phyloP scores from a whole-genome alignment of 176 grass and related monocot species.

The Calamus simplicifolius region DNA sequence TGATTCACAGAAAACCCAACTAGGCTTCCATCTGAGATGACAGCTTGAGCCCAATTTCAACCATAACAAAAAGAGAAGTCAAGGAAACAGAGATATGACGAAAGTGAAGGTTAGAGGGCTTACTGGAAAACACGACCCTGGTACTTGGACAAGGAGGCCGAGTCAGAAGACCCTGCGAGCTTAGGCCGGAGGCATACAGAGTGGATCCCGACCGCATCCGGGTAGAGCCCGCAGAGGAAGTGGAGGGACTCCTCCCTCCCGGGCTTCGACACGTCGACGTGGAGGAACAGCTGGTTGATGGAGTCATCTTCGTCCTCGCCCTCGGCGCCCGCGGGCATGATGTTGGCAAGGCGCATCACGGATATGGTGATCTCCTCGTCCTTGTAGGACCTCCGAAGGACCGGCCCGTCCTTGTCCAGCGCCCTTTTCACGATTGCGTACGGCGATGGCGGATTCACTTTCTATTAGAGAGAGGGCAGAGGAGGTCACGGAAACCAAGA shows the following conservation, averaged over 20 bases:
- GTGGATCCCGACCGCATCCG: slow-evolving; percentile 82
- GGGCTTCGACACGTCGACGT: slow-evolving; percentile 71
- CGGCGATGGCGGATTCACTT: slow-evolving; percentile 56
- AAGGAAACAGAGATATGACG: background rate
- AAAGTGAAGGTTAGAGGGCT: slow-evolving; percentile 3
- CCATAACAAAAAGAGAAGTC: too few relatives aligned
- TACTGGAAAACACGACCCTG: slow-evolving; percentile 90
- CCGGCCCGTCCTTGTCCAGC: slow-evolving; percentile 57
- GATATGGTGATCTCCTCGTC: slow-evolving; percentile 80
- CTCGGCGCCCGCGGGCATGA: slow-evolving; percentile 55
- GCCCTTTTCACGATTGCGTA: slow-evolving; percentile 72
- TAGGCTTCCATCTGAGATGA: too few relatives aligned
- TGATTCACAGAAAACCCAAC: too few relatives aligned
- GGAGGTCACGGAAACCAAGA: background rate
- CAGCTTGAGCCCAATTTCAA: too few relatives aligned
- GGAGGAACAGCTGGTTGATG: slow-evolving; percentile 79
- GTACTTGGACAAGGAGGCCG: slow-evolving; percentile 31
- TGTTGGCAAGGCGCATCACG: slow-evolving; percentile 67
- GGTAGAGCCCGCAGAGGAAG: slow-evolving; percentile 87
- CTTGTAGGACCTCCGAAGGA: slow-evolving; percentile 51
- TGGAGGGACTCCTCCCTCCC: slow-evolving; percentile 62
- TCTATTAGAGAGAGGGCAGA: slow-evolving; percentile 25
- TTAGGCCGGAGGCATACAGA: slow-evolving; percentile 80
- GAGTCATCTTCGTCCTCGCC: slow-evolving; percentile 33
- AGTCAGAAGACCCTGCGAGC: slow-evolving; percentile 5